Evolutionary conservation across 495 filamentous ascomycete genomes (phyloP), one percentile per base, ranked within the genome.

Genomic region (Xylaria scruposa): DNA sequence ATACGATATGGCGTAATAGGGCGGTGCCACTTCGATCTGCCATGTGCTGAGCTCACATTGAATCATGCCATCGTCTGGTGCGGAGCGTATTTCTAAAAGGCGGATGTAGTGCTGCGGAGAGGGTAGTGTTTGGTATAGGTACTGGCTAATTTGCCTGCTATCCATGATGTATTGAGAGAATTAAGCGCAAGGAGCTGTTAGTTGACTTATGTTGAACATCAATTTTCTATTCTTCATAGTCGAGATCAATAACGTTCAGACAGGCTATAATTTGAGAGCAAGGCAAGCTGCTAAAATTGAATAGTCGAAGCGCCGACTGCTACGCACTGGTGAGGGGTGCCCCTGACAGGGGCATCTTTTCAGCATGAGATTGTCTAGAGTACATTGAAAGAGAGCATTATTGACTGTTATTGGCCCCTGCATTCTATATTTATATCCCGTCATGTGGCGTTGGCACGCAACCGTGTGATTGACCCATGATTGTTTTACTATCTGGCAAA

Each of bases 1-100:
- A 53, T 53, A 53, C 49, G 49, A 53, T 53, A 53, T 53, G 49
- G 49, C 49, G 49, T 53, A 24, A 53, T 53, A 53, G n/a, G 49
- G 10, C n/a, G 49, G 49, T 21, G 49, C n/a, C 49, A 21, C 49
- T 17, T n/a, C 49, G 19, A 53, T 21, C 49, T 4, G 49, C 49
- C 49, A 53, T 19, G 49, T 53, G 17, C 19, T 53, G 49, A 53
- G 49, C 49, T 24, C 49, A 53, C 49, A 53, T n/a, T 53, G 49
- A 24, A 24, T 7, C 49, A 21, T 53, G 19, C 49, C 49, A 53
- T 53, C 19, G 4, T 21, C 19, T 53, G 19, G 15, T 24, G 21
- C 19, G 49, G 15, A 53, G 19, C 19, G 49, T 53, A 53, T 53
- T 24, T 53, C 49, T 53, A 53, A 24, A 53, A 53, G 49, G 49